These are phyloP conservation scores for Penicillium aurantiogriseum DNA, from an alignment of 2,329 filamentous ascomycete genomes.

Conservation along the genomic window DNA sequence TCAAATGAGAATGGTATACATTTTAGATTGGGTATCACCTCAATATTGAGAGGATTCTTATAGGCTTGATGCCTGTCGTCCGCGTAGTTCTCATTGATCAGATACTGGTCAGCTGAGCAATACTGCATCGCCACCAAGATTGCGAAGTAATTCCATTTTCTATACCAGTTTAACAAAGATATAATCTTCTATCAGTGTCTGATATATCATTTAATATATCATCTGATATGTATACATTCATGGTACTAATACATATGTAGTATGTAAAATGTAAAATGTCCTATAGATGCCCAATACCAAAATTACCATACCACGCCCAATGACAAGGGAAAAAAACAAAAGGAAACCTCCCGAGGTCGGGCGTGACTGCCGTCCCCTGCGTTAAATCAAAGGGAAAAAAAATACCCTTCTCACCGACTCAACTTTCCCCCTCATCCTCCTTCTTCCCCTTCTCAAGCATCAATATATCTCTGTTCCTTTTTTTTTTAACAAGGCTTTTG, in stretches of 20 bases:
- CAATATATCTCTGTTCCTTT: background rate
- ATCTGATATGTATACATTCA: too few species aligned
- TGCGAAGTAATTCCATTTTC: background rate
- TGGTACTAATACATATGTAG: too few species aligned
- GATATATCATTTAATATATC: background rate
- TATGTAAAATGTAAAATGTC: background rate
- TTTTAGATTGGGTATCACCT: background rate
- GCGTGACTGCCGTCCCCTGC: background rate
- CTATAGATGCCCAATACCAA: constrained; percentile 17
- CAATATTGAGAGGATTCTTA: background rate
- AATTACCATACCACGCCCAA: constrained; percentile 9
- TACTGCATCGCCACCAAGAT: background rate
- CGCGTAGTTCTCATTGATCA: background rate
- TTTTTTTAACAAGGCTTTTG: too few species aligned
- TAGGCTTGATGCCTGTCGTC: background rate
- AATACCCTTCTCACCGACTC: constrained; percentile 28
- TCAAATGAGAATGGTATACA: background rate
- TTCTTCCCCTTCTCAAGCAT: constrained; percentile 6
- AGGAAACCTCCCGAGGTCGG: background rate
- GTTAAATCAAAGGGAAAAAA: constrained; percentile 16
- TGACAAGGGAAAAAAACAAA: background rate
- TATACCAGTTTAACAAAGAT: background rate
- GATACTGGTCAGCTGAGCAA: background rate
- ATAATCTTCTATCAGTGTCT: background rate
- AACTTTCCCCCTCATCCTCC: constrained; percentile 16